A percentile compares a stretch with the other conserved stretches of the same genome.
These are phyloP conservation scores for Neurospora sp. DNA, from an alignment of 495 filamentous ascomycete species.

Conservation along the genomic window DNA sequence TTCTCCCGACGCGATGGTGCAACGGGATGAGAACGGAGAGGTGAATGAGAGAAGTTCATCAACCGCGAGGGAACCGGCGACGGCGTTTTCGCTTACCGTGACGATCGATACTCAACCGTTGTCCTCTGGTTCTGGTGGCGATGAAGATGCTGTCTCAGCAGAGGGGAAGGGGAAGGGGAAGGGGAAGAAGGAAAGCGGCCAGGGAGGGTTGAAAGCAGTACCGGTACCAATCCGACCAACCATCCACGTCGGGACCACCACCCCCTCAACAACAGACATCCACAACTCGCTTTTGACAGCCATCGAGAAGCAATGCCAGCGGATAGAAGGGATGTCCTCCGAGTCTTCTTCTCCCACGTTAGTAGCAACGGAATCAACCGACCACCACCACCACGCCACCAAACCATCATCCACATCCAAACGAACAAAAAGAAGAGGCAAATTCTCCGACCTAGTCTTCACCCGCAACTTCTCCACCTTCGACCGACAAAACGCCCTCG, in stretches of 20 bases:
- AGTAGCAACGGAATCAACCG: neutral
- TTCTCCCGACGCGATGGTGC: neutral
- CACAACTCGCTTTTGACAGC: neutral
- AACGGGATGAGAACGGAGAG: neutral
- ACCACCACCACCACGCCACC: no score
- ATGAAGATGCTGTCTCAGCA: neutral
- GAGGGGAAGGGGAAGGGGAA: neutral
- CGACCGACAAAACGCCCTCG: constrained; percentile 52
- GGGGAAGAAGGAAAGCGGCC: neutral
- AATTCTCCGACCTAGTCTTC: constrained; percentile 57
- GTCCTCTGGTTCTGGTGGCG: neutral
- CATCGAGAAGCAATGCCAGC: neutral
- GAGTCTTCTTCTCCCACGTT: neutral
- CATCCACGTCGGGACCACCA: neutral
- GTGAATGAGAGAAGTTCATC: neutral
- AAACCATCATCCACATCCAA: no score
- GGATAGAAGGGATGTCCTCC: neutral
- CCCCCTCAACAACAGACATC: neutral
- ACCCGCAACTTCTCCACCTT: constrained; percentile 61
- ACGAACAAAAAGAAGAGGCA: constrained; percentile 23
- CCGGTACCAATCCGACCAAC: neutral
- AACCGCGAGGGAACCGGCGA: neutral
- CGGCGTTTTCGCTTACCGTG: neutral
- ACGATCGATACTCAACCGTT: neutral
- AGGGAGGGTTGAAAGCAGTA: neutral